Conservation (phyloP, 2,329 filamentous ascomycete genomes). For the Bipolaris zeicola region DNA sequence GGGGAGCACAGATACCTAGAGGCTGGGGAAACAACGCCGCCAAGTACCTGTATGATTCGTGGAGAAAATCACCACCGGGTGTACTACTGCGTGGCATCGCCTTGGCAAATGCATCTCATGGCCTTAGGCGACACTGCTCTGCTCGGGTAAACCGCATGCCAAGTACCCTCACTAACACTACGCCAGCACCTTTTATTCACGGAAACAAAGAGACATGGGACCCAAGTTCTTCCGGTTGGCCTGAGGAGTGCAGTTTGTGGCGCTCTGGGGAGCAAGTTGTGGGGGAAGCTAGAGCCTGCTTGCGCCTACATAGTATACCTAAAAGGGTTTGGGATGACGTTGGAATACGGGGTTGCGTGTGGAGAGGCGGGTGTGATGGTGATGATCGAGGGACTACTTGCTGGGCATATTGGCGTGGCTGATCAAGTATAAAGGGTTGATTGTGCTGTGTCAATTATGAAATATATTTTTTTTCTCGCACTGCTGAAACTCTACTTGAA, state of each 20-base stretch:
- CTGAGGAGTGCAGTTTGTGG: conserved; percentile 1
- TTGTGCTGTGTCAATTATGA: background rate
- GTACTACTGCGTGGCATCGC: conserved; percentile 6
- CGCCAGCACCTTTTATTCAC: conserved; percentile 20
- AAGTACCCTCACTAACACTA: conserved; percentile 2
- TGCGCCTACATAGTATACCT: conserved; percentile 3
- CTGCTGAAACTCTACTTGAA: conserved; percentile 9
- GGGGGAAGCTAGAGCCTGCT: background rate
- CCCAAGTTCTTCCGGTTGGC: conserved; percentile 7
- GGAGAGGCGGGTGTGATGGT: background rate
- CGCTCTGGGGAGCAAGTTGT: background rate
- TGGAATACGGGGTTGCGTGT: background rate
- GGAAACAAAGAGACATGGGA: conserved; percentile 14
- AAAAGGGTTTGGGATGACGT: background rate
- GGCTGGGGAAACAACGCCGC: conserved; percentile 2
- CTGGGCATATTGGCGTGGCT: background rate
- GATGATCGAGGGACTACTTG: background rate
- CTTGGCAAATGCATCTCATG: conserved; percentile 15
- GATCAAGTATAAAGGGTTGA: conserved; percentile 7
- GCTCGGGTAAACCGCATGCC: conserved; percentile 10
- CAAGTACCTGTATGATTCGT: conserved; percentile 20
- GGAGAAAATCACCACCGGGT: conserved; percentile 15
- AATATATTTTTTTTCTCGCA: conserved; percentile 6
- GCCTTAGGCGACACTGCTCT: background rate
- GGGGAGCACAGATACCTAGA: conserved; percentile 1